Percentiles rank a stretch among this genome's conserved stretches.
phyloP scores from a whole-genome alignment of 2,329 filamentous ascomycete genomes.

The Zalaria sp. region DNA sequence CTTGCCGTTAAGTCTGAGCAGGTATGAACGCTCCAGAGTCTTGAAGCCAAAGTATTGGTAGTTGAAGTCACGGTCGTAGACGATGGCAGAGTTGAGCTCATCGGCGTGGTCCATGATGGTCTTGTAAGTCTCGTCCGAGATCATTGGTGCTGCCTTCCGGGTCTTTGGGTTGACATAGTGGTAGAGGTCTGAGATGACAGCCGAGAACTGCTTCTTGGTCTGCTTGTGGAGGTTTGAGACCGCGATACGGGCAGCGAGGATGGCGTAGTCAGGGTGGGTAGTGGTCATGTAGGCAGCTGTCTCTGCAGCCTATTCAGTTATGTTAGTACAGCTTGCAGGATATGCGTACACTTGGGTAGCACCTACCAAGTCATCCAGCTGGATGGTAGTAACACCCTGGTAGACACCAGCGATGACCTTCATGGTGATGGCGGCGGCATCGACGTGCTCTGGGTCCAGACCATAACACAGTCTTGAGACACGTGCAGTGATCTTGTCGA shows the following conservation, averaged over 20 bases:
- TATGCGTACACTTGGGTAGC: slow-evolving; percentile 6
- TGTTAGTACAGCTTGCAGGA: slow-evolving; percentile 3
- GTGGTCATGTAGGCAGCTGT: slow-evolving; percentile 99
- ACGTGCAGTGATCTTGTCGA: slow-evolving; percentile 99
- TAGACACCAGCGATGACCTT: slow-evolving; percentile 99
- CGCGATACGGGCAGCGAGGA: slow-evolving; percentile 93
- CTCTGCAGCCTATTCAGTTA: slow-evolving; percentile 64
- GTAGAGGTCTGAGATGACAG: slow-evolving; percentile 84
- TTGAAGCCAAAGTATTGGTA: slow-evolving; percentile 99
- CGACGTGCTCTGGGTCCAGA: slow-evolving; percentile 87
- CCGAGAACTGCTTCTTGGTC: slow-evolving; percentile 99
- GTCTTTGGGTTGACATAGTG: slow-evolving; percentile 96
- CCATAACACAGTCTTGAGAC: slow-evolving; percentile 97
- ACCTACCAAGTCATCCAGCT: slow-evolving; percentile 90
- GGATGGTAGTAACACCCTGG: slow-evolving; percentile 89
- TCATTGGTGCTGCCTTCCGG: slow-evolving; percentile 74
- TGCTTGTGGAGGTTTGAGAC: slow-evolving; percentile 99
- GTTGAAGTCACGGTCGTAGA: slow-evolving; percentile 99
- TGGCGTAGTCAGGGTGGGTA: slow-evolving; percentile 96
- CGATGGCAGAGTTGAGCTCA: slow-evolving; percentile 95
- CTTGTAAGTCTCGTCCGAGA: slow-evolving; percentile 79
- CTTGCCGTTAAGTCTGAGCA: slow-evolving; percentile 88
- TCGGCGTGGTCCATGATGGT: slow-evolving; percentile 92
- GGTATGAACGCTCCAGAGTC: slow-evolving; percentile 93
- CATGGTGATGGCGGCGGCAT: slow-evolving; percentile 94